Base-by-base conservation (phyloP, 768 basidiomycete genomes). In the Suillus subluteus region DNA sequence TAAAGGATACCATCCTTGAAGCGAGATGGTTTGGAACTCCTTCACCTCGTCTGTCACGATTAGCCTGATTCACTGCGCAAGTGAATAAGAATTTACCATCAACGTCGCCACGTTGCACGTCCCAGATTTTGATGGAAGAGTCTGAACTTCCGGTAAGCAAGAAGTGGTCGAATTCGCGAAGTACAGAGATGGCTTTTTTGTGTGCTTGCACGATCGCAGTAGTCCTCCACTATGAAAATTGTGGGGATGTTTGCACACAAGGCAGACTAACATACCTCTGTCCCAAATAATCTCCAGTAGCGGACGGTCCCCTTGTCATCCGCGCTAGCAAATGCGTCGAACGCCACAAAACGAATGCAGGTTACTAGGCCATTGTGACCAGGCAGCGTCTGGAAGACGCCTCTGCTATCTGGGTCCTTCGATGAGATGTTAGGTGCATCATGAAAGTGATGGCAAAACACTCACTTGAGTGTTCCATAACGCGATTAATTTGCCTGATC, bases 141-240 rank as follows among this genome's bases (percentile, higher is more conserved):
- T 98, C 96, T 0, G 96, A 97, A 18, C 92, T 88, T 1, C 93
- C 95, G 0, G 94, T 94, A 3, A 90, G 82, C 11, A 96, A 67
- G 43, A 81, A 77, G 54, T 80, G 75, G 18, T 79, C 81, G 62
- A 82, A 78, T 2, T 82, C 80, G 48, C 83, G 86, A 4, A 98
- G 75, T 3, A 90, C 83, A 15, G 93, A 91, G 37, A 98, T 84
- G 1, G 92, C 83, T 62, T 86, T 83, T 21, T 78, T 67, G 76
- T 98, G 96, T 0, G 89, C 92, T 66, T 88, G 78, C 3, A 85
- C 69, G 38, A 78, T 79, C 13, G 71, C 71, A 1, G 78, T 74
- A 38, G 74, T 70, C 18, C 66, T 79, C 94, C 92, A 95, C 93
- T 95, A 73, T 30, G 62, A 52, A 35, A 30, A 50, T 62, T 66